Evolutionary conservation across 1,139 yeast species (phyloP).

Genomic region (Blastobotrys indianensis): DNA sequence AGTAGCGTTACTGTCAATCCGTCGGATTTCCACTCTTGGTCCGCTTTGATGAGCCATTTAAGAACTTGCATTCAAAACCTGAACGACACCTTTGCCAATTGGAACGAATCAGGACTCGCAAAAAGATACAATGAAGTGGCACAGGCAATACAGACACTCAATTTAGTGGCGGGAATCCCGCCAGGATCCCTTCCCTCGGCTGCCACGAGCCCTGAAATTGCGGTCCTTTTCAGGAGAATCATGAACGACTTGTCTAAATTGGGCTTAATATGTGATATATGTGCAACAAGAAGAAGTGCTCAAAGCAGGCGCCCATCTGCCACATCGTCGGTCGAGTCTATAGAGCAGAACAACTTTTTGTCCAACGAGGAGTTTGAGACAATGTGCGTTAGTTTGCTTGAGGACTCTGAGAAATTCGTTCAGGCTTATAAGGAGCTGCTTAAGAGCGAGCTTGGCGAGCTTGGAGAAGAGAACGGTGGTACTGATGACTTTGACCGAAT

Average conservation of each 20-base stretch:
- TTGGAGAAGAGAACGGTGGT: not conserved
- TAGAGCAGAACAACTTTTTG: not conserved
- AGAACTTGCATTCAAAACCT: slow-evolving; percentile 12
- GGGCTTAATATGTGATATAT: slow-evolving; percentile 21
- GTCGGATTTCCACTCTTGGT: slow-evolving; percentile 16
- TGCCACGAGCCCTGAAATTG: slow-evolving; percentile 20
- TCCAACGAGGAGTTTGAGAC: slow-evolving; percentile 12
- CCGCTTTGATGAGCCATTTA: slow-evolving; percentile 15
- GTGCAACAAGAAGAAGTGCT: slow-evolving; percentile 14
- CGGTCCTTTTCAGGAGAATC: slow-evolving; percentile 24
- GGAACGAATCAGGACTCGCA: slow-evolving; percentile 16
- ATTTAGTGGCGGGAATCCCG: slow-evolving; percentile 27
- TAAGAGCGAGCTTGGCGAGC: slow-evolving; percentile 1
- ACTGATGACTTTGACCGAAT: slow-evolving; percentile 15
- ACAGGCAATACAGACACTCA: slow-evolving; percentile 22
- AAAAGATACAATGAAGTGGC: slow-evolving; percentile 20
- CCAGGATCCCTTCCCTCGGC: slow-evolving; percentile 27
- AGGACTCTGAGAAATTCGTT: slow-evolving; percentile 12
- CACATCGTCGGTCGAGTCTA: not conserved
- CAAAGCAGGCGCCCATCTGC: slow-evolving; percentile 12
- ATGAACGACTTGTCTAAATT: slow-evolving; percentile 24
- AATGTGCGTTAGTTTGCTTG: slow-evolving; percentile 10
- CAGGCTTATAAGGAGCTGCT: slow-evolving; percentile 10
- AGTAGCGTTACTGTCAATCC: slow-evolving; percentile 12
- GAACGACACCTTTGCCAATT: slow-evolving; percentile 13